Percentiles rank a stretch among this genome's conserved stretches.
Conservation (phyloP, 768 basidiomycete genomes). For the Phlebiopsis gigantea region DNA sequence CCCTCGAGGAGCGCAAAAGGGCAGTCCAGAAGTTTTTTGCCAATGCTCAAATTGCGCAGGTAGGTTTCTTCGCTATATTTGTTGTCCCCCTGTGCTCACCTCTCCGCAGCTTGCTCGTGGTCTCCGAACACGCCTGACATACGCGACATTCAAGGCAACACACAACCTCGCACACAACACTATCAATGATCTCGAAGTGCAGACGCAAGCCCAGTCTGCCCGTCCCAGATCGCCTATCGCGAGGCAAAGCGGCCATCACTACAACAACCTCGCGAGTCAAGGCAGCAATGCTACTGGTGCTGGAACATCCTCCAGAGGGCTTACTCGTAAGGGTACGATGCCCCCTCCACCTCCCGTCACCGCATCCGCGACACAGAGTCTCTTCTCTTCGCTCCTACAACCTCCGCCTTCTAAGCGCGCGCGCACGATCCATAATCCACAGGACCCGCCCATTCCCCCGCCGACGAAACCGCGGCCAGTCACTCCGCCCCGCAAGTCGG, state of each 20-base stretch:
- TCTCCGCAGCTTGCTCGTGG: constrained; percentile 67
- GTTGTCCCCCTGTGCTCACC: constrained; percentile 6
- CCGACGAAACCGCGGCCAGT: constrained; percentile 28
- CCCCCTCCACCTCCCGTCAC: constrained; percentile 25
- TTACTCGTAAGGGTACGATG: constrained; percentile 24
- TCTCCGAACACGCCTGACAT: constrained; percentile 73
- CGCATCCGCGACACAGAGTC: constrained; percentile 46
- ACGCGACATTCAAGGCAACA: constrained; percentile 80
- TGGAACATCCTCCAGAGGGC: constrained; percentile 23
- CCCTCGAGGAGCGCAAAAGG: constrained; percentile 57
- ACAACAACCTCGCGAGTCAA: constrained; percentile 49
- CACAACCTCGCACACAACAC: constrained; percentile 65
- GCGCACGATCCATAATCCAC: constrained; percentile 72
- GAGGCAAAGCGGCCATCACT: constrained; percentile 36
- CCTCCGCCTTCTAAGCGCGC: constrained; percentile 73
- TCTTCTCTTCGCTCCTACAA: constrained; percentile 72
- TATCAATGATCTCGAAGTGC: constrained; percentile 68
- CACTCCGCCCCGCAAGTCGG: constrained; percentile 20
- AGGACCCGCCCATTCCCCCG: constrained; percentile 60
- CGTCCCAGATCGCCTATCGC: constrained; percentile 20
- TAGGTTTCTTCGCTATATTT: constrained; percentile 32
- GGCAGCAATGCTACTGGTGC: constrained; percentile 42
- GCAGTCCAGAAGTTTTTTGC: constrained; percentile 74
- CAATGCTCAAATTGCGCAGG: constrained; percentile 75
- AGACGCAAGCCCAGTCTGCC: constrained; percentile 37